These are phyloP conservation scores for Rubroboletus satanas DNA, from an alignment of 768 basidiomycete genomes.

Conservation along the genomic window DNA sequence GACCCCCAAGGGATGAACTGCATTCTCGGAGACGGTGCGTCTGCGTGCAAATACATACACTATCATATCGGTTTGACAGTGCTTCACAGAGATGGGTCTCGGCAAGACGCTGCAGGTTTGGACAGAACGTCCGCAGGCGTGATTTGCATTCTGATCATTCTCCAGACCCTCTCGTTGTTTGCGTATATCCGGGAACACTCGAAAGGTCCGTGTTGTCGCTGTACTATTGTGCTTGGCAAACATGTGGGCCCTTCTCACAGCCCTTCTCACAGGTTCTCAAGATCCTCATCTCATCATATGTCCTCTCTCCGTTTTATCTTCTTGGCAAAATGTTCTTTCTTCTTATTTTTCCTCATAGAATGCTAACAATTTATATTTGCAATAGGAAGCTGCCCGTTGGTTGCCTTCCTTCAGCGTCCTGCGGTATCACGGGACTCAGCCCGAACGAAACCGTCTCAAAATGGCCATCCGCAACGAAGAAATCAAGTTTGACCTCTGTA, in stretches of 20 bases:
- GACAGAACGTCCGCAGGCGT: background rate
- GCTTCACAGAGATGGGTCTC: slow-evolving; percentile 51
- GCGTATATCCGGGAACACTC: slow-evolving; percentile 60
- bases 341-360: background rate
- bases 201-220: slow-evolving; percentile 31
- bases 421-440: slow-evolving; percentile 57
- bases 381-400: slow-evolving; percentile 53
- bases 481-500: slow-evolving; percentile 43
- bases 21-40: slow-evolving; percentile 66
- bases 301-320: slow-evolving; percentile 62
- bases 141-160: slow-evolving; percentile 1
- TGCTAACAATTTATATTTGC: background rate
- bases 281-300: slow-evolving; percentile 72
- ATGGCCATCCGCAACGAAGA: slow-evolving; percentile 35
- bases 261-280: slow-evolving; percentile 28
- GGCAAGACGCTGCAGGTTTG: slow-evolving; percentile 61
- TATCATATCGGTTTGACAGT: background rate
- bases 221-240: background rate
- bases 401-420: slow-evolving; percentile 47
- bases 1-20: slow-evolving; percentile 53
- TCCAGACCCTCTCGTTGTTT: slow-evolving; percentile 56
- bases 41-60: background rate
- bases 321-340: slow-evolving; percentile 50
- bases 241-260: background rate
- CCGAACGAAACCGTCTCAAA: slow-evolving; percentile 57